A percentile compares a stretch with the other conserved stretches of the same genome.
Evolutionary conservation across 139 green algal genomes (phyloP).

Genomic region (Spirogloea muscicola): DNA sequence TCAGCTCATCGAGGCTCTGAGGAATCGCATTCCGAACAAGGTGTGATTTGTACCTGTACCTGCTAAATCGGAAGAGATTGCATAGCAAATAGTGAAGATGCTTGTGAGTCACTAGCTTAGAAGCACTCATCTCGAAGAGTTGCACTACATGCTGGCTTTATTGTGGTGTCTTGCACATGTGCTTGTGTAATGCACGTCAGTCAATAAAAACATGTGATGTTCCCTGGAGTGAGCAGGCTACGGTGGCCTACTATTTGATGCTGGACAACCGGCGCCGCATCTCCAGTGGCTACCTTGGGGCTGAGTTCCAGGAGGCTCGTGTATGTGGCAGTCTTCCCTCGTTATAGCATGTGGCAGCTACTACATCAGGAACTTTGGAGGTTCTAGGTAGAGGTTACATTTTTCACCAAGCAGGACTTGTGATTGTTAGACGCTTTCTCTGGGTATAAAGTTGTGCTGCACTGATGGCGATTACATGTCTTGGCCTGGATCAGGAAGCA

Average conservation of each 20-base stretch:
- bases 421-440: neutral
- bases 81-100: no score
- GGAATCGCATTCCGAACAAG: slow-evolving; percentile 76
- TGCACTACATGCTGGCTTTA: no score
- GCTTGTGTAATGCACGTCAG: no score
- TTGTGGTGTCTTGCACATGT: no score
- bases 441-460: neutral
- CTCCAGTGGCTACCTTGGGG: slow-evolving; percentile 42
- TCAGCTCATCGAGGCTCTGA: slow-evolving; percentile 65
- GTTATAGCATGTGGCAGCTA: neutral
- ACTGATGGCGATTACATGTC: neutral
- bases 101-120: no score
- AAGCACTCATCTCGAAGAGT: no score
- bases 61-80: no score
- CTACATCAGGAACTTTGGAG: neutral
- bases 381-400: neutral
- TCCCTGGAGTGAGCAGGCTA: slow-evolving; percentile 63
- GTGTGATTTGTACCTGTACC: no score
- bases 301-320: slow-evolving; percentile 34
- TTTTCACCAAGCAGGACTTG: neutral
- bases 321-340: neutral
- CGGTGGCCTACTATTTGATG: slow-evolving; percentile 96
- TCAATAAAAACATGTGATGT: no score
- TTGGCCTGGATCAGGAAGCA: neutral
- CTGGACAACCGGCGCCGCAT: slow-evolving; percentile 47